A percentile compares a stretch with the other conserved stretches of the same genome.
Evolutionary conservation across 73 alveolate species (phyloP).

Genomic region (Tetrahymena borealis): DNA sequence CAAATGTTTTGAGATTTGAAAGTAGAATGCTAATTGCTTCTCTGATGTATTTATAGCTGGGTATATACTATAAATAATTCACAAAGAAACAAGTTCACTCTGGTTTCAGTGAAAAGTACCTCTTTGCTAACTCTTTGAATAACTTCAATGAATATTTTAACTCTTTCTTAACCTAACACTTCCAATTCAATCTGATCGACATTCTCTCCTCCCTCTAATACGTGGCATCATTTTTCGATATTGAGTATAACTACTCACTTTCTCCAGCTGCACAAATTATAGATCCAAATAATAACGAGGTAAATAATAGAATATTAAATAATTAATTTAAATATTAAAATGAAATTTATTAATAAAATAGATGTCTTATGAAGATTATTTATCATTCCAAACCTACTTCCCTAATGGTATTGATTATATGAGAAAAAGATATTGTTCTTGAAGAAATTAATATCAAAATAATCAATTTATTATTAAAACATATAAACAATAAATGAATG

Average conservation of each 20-base stretch:
- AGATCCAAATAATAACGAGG: slow-evolving; percentile 5
- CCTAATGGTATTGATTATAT: neutral
- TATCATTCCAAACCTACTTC: slow-evolving; percentile 24
- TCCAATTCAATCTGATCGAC: slow-evolving; percentile 16
- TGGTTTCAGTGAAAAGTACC: neutral
- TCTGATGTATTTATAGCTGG: neutral
- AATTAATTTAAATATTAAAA: no score
- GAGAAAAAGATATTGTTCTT: neutral
- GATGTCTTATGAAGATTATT: slow-evolving; percentile 29
- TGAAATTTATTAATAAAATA: neutral
- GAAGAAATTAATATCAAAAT: neutral
- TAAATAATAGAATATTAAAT: neutral
- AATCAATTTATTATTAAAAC: neutral
- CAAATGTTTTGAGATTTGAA: neutral
- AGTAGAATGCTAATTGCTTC: neutral
- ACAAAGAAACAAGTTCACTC: neutral
- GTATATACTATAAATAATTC: neutral
- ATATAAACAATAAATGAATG: no score
- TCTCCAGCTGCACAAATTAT: slow-evolving; percentile 28
- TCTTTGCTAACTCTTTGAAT: neutral
- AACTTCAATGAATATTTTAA: neutral
- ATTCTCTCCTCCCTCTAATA: slow-evolving; percentile 20
- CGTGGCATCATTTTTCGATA: slow-evolving; percentile 4
- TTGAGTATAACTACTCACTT: slow-evolving; percentile 21
- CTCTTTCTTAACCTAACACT: neutral